Percentiles rank a stretch among this genome's conserved stretches.
phyloP scores from a whole-genome alignment of 768 basidiomycete genomes.

The Tylopilus plumbeoviolaceoides region DNA sequence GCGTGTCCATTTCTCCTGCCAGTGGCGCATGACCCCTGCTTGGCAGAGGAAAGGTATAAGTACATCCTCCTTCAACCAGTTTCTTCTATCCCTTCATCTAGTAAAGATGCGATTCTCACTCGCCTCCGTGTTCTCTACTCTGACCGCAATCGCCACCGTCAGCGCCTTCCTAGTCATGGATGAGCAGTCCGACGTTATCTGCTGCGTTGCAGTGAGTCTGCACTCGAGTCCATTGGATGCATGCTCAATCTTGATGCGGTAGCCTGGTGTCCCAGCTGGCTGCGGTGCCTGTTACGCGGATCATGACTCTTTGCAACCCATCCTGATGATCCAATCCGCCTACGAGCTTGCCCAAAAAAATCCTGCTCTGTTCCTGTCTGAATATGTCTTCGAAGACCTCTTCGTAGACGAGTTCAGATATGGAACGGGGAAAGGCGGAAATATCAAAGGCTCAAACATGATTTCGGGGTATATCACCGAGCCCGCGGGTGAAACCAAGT shows the following conservation, averaged over 20 bases:
- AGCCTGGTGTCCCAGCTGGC: neutral
- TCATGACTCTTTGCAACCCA: no score
- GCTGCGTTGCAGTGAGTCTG: neutral
- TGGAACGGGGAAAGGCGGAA: neutral
- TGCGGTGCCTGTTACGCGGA: neutral
- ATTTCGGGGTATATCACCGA: constrained; percentile 1
- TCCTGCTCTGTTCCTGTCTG: neutral
- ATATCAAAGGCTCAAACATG: constrained; percentile 1
- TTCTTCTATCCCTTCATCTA: neutral
- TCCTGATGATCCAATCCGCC: neutral
- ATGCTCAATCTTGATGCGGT: neutral
- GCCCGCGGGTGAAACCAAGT: neutral
- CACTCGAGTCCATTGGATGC: no score
- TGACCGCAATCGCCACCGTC: neutral
- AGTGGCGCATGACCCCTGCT: no score
- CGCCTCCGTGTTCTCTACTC: neutral
- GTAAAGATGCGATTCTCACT: neutral
- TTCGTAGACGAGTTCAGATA: constrained; percentile 5
- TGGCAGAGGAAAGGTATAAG: no score
- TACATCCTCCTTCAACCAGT: neutral
- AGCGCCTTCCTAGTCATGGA: neutral
- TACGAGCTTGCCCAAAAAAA: neutral
- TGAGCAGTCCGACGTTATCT: neutral
- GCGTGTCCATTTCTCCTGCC: no score
- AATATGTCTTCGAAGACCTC: neutral